These are phyloP conservation scores for Venturia asperata DNA, from an alignment of 2,329 filamentous ascomycete species.

Conservation along the genomic window DNA sequence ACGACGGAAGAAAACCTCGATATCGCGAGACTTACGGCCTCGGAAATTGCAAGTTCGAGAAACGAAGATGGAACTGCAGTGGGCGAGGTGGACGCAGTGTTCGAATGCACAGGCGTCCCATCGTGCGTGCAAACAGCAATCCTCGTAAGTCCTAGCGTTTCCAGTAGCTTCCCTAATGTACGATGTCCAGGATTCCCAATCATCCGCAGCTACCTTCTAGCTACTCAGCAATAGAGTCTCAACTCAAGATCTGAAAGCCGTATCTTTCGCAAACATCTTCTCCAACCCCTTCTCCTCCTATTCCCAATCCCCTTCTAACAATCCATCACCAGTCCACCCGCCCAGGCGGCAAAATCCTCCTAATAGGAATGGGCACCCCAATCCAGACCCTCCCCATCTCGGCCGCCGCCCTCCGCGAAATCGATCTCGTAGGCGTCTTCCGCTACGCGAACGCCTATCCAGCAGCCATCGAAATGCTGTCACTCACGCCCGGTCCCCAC, in stretches of 20 bases:
- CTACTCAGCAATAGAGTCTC: no score
- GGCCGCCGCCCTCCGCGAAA: conserved; percentile 64
- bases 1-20: conserved; percentile 52
- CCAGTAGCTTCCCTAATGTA: no score
- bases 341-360: conserved; percentile 64
- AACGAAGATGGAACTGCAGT: neutral
- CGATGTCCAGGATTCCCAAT: no score
- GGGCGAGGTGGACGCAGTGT: conserved; percentile 52
- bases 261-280: neutral
- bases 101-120: conserved; percentile 72
- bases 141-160: conserved; percentile 40
- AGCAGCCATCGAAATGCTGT: conserved; percentile 57
- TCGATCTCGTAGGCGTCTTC: conserved; percentile 73
- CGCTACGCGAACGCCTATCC: conserved; percentile 70
- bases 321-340: conserved; percentile 43
- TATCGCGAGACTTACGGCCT: conserved; percentile 61
- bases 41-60: conserved; percentile 50
- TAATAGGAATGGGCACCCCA: conserved; percentile 74
- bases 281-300: neutral
- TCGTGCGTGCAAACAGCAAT: conserved; percentile 68
- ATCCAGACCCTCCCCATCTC: conserved; percentile 68
- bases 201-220: no score
- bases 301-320: neutral
- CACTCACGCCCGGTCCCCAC: conserved; percentile 31
- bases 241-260: no score